Evolutionary conservation across 2,329 filamentous ascomycete genomes (phyloP).

Genomic region (Teratosphaeria nubilosa): DNA sequence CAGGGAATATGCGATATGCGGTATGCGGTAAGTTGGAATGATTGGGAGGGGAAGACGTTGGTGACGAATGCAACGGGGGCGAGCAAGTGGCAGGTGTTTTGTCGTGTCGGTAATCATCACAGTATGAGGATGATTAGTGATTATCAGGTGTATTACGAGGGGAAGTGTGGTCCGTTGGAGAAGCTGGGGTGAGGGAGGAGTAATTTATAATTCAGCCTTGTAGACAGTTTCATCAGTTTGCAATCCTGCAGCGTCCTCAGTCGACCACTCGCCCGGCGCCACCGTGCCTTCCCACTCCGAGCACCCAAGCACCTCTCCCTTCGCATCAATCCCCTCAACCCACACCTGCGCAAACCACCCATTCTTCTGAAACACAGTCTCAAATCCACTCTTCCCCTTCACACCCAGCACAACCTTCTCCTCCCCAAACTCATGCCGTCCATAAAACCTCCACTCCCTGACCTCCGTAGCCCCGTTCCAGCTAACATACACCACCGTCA

Average conservation of each 20-base stretch:
- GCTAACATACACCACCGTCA: conserved; percentile 1
- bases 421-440: neutral
- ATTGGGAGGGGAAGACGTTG: conserved; percentile 18
- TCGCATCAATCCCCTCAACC: neutral
- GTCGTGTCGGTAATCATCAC: conserved; percentile 16
- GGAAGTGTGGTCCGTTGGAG: conserved; percentile 9
- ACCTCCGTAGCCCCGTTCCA: conserved; percentile 3
- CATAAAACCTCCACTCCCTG: neutral
- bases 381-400: neutral
- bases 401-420: neutral
- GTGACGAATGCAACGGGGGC: conserved; percentile 17
- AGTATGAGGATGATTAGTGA: conserved; percentile 15
- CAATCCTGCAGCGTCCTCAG: too few relatives aligned
- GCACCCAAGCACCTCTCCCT: neutral
- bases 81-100: conserved; percentile 19
- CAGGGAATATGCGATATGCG: conserved; percentile 6
- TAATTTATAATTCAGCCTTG: neutral
- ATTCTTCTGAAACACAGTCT: neutral
- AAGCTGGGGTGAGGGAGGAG: neutral
- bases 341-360: neutral
- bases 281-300: neutral
- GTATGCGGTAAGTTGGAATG: conserved; percentile 12
- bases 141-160: conserved; percentile 10
- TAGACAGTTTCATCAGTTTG: neutral
- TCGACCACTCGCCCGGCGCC: neutral